Base-by-base conservation (phyloP, 2,329 filamentous ascomycete species). In the Tolypocladium ovalisporum region DNA sequence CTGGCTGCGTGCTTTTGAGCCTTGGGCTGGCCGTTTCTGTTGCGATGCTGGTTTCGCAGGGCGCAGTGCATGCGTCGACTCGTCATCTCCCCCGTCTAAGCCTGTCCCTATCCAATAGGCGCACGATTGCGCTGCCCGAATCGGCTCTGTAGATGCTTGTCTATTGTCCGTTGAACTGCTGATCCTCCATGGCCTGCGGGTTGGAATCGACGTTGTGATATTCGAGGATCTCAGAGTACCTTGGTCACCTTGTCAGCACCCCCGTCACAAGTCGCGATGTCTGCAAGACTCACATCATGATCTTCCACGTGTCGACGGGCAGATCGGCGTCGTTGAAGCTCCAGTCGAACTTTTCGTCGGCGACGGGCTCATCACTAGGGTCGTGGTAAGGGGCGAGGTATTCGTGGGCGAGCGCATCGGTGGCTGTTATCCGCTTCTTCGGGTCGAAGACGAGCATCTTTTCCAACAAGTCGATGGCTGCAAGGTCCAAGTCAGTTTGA, bases 281-380 rank as follows among this genome's bases (percentile, higher is more conserved):
- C 19, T 56, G 39, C 59, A 42, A 32, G n/a, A 72, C 88, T 70
- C 80, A 96, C 94, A 99, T 99, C 94, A 97, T 99, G 71, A 99
- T 97, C 79, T 99, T 99, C 94, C 94, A 99, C n/a, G 92, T 96
- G 70, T 99, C 94, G 54, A 97, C 92, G 1, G 94, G 93, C 58
- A 99, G 79, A 70, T 99, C 94, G 53, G 93, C 94, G 67, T 99
- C 94, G 73, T 97, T 97, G 77, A 99, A 99, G 56, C 92, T 97
- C 94, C 94, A 99, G 72, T 99, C 94, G 67, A 99, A 99, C 77
- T 96, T 97, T 79, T 97, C 92, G 60, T 96, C 90, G 27, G 94
- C 90, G 19, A 91, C 86, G 1, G 94, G 94, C 79, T 99, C 94
- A 68, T 99, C 94, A 51, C 89, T 94, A 10, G 94, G 92, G 70